Evolutionary conservation across 345 rosid genomes (phyloP), one percentile per base, ranked within the genome.

Genomic region (Nasturtium officinale): DNA sequence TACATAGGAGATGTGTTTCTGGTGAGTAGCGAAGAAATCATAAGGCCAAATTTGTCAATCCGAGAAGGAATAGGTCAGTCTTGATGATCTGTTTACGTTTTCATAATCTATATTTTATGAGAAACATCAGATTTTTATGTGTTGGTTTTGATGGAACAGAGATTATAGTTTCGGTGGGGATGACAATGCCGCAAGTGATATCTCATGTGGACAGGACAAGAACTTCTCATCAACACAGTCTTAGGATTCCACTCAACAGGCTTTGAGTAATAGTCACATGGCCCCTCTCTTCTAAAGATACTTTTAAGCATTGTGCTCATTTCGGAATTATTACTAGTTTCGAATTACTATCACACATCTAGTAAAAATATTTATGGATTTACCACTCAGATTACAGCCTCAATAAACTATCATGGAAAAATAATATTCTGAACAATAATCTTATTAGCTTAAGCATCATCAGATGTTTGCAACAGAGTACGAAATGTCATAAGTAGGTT

Each of bases 21-120:
- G 62, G 90, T 91, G 72, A 91, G 85, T 77, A 86, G 90, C 28
- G 79, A 84, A 38, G 96, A 91, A 77, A 87, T 91, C 74, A 87
- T 91, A 63, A 84, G 97, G 69, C 96, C 92, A 59, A 89, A 91
- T 76, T 63, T 91, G 72, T 89, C 97, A 33, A 87, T 91, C 78
- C 88, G 96, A 61, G 96, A 91, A 82, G 97, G 92, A 70, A 89
- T 91, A 87, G 97, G 97, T 91, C 6, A 66, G 86, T 61, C 58
- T 75, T n/a, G n/a, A n/a, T n/a, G n/a, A n/a, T n/a, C n/a, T n/a
- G n/a, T 6, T 11, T n/a, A 48, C 40, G 15, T 29, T 32, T 33
- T 25, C 25, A 42, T 58, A 60, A 38, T 15, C 13, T 30, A 12
- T 47, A 73, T 33, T 30, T 5, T 48, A 32, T 28, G 20, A 51